Conservation (phyloP, 2,329 filamentous ascomycete genomes). For the Endocalyx cinctus region DNA sequence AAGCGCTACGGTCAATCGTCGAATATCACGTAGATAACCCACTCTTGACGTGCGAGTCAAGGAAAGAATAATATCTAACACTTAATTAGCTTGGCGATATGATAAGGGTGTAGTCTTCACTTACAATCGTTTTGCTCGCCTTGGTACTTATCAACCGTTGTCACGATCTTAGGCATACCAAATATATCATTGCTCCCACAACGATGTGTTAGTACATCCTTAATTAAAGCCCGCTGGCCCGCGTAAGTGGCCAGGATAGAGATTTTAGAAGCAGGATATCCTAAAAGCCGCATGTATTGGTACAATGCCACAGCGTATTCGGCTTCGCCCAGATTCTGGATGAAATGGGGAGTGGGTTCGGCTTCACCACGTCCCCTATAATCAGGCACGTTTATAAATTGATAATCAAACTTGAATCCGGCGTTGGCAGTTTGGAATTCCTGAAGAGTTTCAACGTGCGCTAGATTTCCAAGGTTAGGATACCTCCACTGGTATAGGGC, state of each 20-base stretch:
- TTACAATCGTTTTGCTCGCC: slow-evolving; percentile 98
- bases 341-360: slow-evolving; percentile 88
- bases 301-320: slow-evolving; percentile 95
- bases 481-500: slow-evolving; percentile 94
- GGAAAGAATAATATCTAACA: slow-evolving; percentile 87
- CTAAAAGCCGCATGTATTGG: slow-evolving; percentile 95
- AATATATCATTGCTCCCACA: slow-evolving; percentile 83
- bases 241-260: slow-evolving; percentile 91
- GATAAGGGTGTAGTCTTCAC: slow-evolving; percentile 30
- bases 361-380: slow-evolving; percentile 88
- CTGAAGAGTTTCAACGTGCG: slow-evolving; percentile 60
- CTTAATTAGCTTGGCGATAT: not conserved
- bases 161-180: slow-evolving; percentile 82
- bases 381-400: slow-evolving; percentile 92
- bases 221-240: slow-evolving; percentile 82
- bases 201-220: slow-evolving; percentile 77
- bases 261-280: slow-evolving; percentile 80
- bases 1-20: slow-evolving; percentile 88
- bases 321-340: slow-evolving; percentile 93
- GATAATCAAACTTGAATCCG: slow-evolving; percentile 89
- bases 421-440: slow-evolving; percentile 83
- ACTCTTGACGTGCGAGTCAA: slow-evolving; percentile 83
- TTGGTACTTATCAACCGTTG: slow-evolving; percentile 97
- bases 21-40: slow-evolving; percentile 89
- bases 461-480: slow-evolving; percentile 70